Evolutionary conservation across 495 filamentous ascomycete genomes (phyloP).

Genomic region (Polyplosphaeria fusca): DNA sequence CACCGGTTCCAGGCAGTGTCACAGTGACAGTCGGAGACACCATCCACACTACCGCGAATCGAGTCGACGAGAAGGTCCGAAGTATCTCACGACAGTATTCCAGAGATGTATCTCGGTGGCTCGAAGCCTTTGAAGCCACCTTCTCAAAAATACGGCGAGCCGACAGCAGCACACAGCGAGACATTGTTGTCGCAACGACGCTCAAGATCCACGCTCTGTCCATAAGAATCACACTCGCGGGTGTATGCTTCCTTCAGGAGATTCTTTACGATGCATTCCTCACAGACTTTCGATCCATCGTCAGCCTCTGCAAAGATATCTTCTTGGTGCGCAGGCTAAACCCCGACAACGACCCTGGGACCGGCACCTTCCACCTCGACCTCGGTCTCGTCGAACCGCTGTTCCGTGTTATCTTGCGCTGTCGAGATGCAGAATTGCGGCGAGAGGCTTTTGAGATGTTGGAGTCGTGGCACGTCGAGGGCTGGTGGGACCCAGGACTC

Average conservation of each 20-base stretch:
- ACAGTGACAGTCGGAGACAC: constrained; percentile 3
- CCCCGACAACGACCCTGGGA: neutral
- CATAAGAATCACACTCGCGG: constrained; percentile 6
- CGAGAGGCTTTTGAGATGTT: constrained; percentile 8
- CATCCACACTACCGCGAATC: neutral
- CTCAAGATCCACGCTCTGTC: constrained; percentile 10
- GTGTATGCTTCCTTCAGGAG: constrained; percentile 11
- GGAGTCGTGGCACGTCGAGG: constrained; percentile 10
- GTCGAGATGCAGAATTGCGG: constrained; percentile 5
- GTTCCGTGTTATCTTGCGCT: constrained; percentile 3
- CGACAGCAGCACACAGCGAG: neutral
- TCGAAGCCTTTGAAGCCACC: neutral
- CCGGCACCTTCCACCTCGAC: constrained; percentile 6
- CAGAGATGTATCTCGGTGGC: neutral
- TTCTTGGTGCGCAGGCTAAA: neutral
- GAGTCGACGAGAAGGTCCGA: neutral
- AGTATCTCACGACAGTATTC: neutral
- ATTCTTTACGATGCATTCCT: constrained; percentile 5
- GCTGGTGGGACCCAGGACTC: constrained; percentile 15
- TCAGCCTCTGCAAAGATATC: constrained; percentile 2
- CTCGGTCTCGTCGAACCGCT: constrained; percentile 11
- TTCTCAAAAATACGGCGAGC: neutral
- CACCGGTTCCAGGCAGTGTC: constrained; percentile 2
- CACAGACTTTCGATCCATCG: neutral
- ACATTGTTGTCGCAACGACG: constrained; percentile 5